A percentile compares a stretch with the other conserved stretches of the same genome.
Conservation (phyloP, 2,329 filamentous ascomycete genomes). For the Penicillium sp. region DNA sequence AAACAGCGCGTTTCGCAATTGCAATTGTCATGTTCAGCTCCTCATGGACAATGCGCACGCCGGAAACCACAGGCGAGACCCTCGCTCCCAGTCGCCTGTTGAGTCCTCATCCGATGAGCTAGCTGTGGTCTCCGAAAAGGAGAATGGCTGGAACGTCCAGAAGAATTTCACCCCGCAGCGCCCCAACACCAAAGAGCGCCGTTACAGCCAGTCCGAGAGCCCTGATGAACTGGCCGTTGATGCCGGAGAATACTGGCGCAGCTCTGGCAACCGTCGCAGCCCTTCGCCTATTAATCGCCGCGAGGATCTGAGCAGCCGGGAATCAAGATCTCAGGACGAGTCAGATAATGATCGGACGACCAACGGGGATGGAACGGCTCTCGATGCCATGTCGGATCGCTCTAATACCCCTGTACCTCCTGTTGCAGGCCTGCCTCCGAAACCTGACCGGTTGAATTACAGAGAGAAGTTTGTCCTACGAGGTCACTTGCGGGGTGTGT, state of each 20-base stretch:
- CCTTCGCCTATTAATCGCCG: conserved; percentile 19
- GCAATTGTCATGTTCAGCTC: not conserved
- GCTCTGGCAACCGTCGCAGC: conserved; percentile 24
- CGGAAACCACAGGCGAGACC: conserved; percentile 33
- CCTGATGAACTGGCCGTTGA: conserved; percentile 46
- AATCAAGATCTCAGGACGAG: conserved; percentile 6
- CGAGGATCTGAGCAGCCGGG: conserved; percentile 10
- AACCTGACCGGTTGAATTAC: conserved; percentile 61
- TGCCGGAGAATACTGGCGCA: conserved; percentile 34
- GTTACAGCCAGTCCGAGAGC: conserved; percentile 33
- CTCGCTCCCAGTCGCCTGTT: conserved; percentile 22
- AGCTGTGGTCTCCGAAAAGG: conserved; percentile 32
- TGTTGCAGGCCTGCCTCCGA: conserved; percentile 40
- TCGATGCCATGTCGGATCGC: conserved; percentile 26
- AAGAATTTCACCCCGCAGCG: conserved; percentile 30
- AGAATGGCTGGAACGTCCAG: conserved; percentile 33
- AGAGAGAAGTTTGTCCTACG: conserved; percentile 63
- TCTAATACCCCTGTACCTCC: conserved; percentile 36
- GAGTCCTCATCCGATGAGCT: conserved; percentile 42
- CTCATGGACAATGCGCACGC: conserved; percentile 25
- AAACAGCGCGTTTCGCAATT: conserved; percentile 6
- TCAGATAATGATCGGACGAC: conserved; percentile 20
- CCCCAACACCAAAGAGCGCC: conserved; percentile 24
- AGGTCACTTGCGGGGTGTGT: conserved; percentile 73
- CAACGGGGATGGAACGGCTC: conserved; percentile 10